A percentile compares a stretch with the other conserved stretches of the same genome.
Conservation (phyloP, 768 basidiomycete genomes). For the Coprinopsis marcescibilis region DNA sequence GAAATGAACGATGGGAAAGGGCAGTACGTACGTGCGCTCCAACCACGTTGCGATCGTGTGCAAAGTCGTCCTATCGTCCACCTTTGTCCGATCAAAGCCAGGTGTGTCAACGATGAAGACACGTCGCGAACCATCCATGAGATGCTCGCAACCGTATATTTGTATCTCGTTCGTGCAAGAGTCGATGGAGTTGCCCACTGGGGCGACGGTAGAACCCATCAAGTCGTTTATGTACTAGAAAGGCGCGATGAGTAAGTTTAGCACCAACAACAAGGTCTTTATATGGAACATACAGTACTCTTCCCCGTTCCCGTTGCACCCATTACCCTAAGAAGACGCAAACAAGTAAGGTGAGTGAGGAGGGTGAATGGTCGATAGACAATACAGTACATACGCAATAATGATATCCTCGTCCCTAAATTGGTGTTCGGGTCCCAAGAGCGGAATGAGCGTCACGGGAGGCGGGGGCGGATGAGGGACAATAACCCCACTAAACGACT, state of each 20-base stretch:
- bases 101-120: conserved; percentile 27
- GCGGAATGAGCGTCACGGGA: too few relatives aligned
- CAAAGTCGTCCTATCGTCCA: conserved; percentile 19
- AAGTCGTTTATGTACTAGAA: conserved; percentile 23
- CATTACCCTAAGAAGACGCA: conserved; percentile 18
- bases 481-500: not conserved
- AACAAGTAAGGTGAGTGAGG: not conserved
- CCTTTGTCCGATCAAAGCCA: conserved; percentile 23
- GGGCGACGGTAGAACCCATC: conserved; percentile 12
- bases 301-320: conserved; percentile 22
- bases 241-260: not conserved
- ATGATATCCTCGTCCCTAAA: conserved; percentile 10
- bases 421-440: not conserved
- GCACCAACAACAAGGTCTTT: not conserved
- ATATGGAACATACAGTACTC: conserved; percentile 15
- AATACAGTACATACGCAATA: conserved; percentile 17
- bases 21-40: conserved; percentile 17
- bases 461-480: not conserved
- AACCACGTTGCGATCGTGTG: conserved; percentile 23
- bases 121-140: conserved; percentile 3
- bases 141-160: conserved; percentile 15
- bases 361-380: not conserved
- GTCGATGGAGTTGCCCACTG: conserved; percentile 18
- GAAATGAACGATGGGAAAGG: too few relatives aligned
- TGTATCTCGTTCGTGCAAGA: conserved; percentile 20